These are phyloP conservation scores for Trypanosoma scelopori DNA, from an alignment of 208 protist genomes.

Conservation along the genomic window DNA sequence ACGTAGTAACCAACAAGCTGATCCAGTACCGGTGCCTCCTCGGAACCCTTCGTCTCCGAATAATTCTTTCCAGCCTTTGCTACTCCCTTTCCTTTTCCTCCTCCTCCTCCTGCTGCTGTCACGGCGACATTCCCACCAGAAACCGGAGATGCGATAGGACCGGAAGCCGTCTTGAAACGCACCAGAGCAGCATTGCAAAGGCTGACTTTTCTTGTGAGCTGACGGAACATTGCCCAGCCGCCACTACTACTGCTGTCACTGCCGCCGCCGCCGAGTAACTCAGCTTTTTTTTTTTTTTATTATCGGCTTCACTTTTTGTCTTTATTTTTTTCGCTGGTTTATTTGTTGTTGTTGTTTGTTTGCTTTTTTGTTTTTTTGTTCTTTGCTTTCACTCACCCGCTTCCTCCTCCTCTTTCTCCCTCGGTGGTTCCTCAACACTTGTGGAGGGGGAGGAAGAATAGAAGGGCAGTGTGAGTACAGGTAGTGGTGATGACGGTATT, in stretches of 20 bases:
- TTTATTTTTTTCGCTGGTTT: too few species aligned
- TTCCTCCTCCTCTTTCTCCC: not conserved
- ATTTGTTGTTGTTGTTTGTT: conserved; percentile 6
- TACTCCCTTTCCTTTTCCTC: conserved; percentile 29
- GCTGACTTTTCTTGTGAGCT: conserved; percentile 36
- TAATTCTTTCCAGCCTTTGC: conserved; percentile 68
- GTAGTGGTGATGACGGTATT: not conserved
- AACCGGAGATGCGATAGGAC: conserved; percentile 40
- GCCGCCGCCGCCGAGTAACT: not conserved
- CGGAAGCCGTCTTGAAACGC: conserved; percentile 37
- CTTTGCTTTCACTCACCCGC: not conserved
- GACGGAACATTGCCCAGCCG: conserved; percentile 21
- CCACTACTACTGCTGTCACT: not conserved
- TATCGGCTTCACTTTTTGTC: too few species aligned
- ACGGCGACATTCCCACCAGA: conserved; percentile 35
- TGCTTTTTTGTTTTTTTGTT: not conserved
- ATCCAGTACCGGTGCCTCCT: conserved; percentile 74
- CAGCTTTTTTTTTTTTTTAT: too few species aligned
- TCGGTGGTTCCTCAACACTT: not conserved
- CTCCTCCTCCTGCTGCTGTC: conserved; percentile 17
- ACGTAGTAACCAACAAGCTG: conserved; percentile 93
- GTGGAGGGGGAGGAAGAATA: not conserved
- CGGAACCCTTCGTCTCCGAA: conserved; percentile 73
- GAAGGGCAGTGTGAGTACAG: not conserved
- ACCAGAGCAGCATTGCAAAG: conserved; percentile 22